Base-by-base conservation (phyloP, 2,329 filamentous ascomycete genomes). In the Trichoderma arundinaceum region DNA sequence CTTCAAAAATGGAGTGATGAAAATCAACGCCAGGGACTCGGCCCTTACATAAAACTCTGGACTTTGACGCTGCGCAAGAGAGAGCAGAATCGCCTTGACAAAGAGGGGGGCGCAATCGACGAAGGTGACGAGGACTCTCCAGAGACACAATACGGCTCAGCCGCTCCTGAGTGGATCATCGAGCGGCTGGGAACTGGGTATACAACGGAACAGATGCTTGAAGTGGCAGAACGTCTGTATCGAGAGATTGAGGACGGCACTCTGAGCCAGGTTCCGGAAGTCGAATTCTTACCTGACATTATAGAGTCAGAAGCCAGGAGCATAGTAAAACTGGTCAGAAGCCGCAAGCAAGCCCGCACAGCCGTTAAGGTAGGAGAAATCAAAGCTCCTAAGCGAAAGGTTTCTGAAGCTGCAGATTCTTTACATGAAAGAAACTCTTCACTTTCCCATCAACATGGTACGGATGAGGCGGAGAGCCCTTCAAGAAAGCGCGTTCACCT, bases 21-120 rank as follows among this genome's bases (percentile, higher is more conserved):
- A 3, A 87, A 88, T 66, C 71, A 76, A 43, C 71, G 68, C 35
- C 67, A 69, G 15, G 72, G 70, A 28, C 71, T 71, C 52, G 73
- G 74, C 0, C 74, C 76, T 5, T 73, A 72, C 56, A 77, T 79
- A 62, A 75, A 74, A 51, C 73, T 74, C 69, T 92, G 90, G 85
- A 82, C 85, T 1, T 76, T 92, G 7, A 83, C 82, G 6, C 81
- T 89, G 54, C 83, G 88, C 51, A 89, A 89, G 77, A 85, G 89
- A 13, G 88, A 91, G 73, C 81, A 87, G 71, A 81, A 84, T 70
- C 83, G 87, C 4, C 77, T 87, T 7, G 76, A 77, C 12, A 77
- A 77, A 33, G 76, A 73, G 22, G 32, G 15, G 10, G 65, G 54
- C 22, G 33, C 44, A 6, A 17, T 32, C 10, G 76, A 79, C 0